Evolutionary conservation across 768 basidiomycete genomes (phyloP).

Genomic region (Podaxis sp.): DNA sequence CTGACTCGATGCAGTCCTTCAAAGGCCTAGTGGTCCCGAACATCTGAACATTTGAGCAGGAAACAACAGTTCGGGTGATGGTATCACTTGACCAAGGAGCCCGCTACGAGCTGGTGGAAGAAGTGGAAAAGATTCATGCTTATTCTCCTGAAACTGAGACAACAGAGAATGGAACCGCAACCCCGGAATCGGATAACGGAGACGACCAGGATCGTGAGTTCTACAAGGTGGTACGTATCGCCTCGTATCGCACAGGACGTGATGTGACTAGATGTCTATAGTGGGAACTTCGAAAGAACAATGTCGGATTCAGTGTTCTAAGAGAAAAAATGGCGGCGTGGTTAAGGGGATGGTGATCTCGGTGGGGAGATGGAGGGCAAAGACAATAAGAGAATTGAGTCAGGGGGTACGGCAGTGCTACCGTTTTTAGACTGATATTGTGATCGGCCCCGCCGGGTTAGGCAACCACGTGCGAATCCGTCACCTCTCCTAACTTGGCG

Average conservation of each 20-base stretch:
- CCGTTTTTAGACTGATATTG: not conserved
- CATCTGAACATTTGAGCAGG: too few species aligned
- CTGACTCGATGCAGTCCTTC: too few species aligned
- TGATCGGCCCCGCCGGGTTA: constrained; percentile 3
- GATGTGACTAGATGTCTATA: not conserved
- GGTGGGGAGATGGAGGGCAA: not conserved
- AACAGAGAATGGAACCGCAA: not conserved
- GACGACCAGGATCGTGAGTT: not conserved
- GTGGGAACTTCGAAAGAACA: constrained; percentile 12
- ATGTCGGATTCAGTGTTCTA: not conserved
- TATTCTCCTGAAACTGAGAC: not conserved
- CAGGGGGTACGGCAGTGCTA: constrained; percentile 3
- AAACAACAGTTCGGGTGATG: too few species aligned
- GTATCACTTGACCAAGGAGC: too few species aligned
- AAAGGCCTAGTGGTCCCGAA: too few species aligned
- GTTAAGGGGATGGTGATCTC: not conserved
- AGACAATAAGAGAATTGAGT: constrained; percentile 15
- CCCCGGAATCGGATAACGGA: not conserved
- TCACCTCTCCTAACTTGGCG: not conserved
- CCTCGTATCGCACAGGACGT: too few species aligned
- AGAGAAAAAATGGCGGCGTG: not conserved
- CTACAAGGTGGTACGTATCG: not conserved
- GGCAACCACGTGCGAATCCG: constrained; percentile 6
- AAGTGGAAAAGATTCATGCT: not conserved
- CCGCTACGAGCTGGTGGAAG: too few species aligned